Evolutionary conservation across 345 rosid species (phyloP), one percentile per base, ranked within the genome.

Genomic region (Mercurialis annua): DNA sequence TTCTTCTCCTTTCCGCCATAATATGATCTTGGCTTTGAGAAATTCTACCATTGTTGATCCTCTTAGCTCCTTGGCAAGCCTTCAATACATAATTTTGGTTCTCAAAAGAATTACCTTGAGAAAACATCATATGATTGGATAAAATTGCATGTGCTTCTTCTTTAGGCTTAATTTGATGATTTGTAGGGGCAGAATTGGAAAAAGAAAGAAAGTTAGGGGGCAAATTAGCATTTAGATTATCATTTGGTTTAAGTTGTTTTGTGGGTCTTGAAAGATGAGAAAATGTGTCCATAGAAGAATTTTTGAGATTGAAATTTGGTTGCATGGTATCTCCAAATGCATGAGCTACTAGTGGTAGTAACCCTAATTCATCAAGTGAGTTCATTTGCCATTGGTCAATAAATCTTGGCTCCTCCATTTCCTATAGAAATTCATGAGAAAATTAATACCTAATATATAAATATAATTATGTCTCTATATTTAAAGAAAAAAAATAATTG

Each of bases 1-100:
- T 72, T 17, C 89, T 76, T 66, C 85, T 87, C 70, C 92, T 78
- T 67, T 87, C 92, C 15, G 92, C 92, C 60, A 85, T 75, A 61
- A 81, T 83, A 73, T 87, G 92, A 77, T 85, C 86, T 58, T 81
- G 85, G 3, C 81, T 59, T 27, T 82, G 85, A 61, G 87, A 62
- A 62, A 71, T 69, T 53, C 78, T 79, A 43, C 20, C 27, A 34
- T 52, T 30, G n/a, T 26, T n/a, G 48, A 50, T 51, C 67, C 72
- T 73, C 71, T 73, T 80, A 47, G 64, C 69, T 23, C 75, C 85
- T 2, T 71, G 69, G 55, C 60, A 42, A 16, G 73, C 71, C 66
- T 79, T 79, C 47, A 79, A 67, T 43, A 18, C 71, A 76, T 56
- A 66, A 59, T 76, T 74, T 33, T 81, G 84, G 74, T 68, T 72